Percentiles rank a stretch among this genome's conserved stretches.
phyloP scores from a whole-genome alignment of 257 asterid genomes.

The Solanum etuberosum region DNA sequence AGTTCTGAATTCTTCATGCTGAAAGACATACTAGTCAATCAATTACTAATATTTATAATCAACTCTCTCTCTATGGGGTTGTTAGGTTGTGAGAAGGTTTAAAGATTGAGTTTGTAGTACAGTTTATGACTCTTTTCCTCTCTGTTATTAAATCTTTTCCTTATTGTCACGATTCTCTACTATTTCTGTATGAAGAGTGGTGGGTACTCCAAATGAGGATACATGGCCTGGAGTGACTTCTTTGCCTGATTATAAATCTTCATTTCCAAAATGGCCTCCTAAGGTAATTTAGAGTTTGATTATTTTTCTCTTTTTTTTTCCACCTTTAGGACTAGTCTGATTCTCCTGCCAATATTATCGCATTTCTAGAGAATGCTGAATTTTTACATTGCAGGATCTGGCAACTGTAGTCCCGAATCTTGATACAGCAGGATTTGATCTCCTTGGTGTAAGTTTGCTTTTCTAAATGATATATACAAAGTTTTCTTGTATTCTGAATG shows the following conservation, averaged over 20 bases:
- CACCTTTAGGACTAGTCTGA: not conserved
- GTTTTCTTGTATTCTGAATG: not conserved
- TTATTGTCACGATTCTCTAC: conserved; percentile 1
- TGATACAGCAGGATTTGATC: conserved; percentile 70
- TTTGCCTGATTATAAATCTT: conserved; percentile 77
- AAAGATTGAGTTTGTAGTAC: not conserved
- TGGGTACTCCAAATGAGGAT: conserved; percentile 92
- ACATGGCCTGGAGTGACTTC: conserved; percentile 95
- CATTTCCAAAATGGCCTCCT: conserved; percentile 75
- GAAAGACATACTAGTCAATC: not conserved
- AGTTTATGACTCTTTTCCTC: not conserved
- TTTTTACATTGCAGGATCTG: conserved; percentile 43
- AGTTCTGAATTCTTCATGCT: not conserved
- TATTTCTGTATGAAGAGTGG: conserved; percentile 32
- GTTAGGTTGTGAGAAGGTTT: not conserved
- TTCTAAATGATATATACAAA: not conserved
- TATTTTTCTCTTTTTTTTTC: not conserved
- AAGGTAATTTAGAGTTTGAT: conserved; percentile 35
- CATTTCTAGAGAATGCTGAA: not conserved
- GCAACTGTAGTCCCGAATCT: conserved; percentile 62
- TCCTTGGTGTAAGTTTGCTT: conserved; percentile 57
- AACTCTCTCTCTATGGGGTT: not conserved
- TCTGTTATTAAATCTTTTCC: not conserved
- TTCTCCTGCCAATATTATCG: not conserved
- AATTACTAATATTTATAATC: not conserved